Evolutionary conservation across 768 basidiomycete genomes (phyloP), one percentile per base, ranked within the genome.

Genomic region (Rhodotorula sphaerocarpa): DNA sequence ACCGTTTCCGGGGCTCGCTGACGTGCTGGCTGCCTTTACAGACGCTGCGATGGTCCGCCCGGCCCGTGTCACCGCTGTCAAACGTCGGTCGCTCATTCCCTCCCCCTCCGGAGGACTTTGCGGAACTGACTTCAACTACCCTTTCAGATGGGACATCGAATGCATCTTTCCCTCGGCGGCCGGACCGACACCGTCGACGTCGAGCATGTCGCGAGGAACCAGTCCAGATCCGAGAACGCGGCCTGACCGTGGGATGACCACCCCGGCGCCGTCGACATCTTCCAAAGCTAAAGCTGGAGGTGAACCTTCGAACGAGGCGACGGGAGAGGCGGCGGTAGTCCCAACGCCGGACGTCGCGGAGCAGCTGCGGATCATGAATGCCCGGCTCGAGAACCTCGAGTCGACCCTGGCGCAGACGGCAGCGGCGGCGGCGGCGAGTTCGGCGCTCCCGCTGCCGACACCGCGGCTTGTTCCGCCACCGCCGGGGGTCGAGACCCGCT

Each of bases 371-470:
- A 27, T 57, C 41, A 67, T 67, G 70, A 70, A 63, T 43, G 63
- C 25, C 21, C 59, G 60, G n/a, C 66, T 64, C 33, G 63, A 65
- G 23, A 65, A 63, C 20, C 58, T 67, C 54, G 70, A 67, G 34
- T 41, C 61, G 3, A 53, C 66, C 33, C 58, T 67, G n/a, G 34
- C 56, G 7, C 65, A 65, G n/a, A 61, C 69, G 27, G 52, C 46
- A n/a, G n/a, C n/a, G n/a, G n/a, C n/a, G n/a, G n/a, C n/a, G n/a
- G n/a, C n/a, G n/a, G n/a, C n/a, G n/a, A n/a, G n/a, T 52, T 63
- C 30, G n/a, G 57, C 28, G 23, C 45, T 47, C 39, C 43, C 10
- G 20, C 48, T 16, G 33, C 33, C 43, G 21, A 41, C 20, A 34
- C 57, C 30, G 30, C 51, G n/a, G n/a, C n/a, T n/a, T n/a, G n/a